Conservation (phyloP, 2,329 filamentous ascomycete genomes). For the Aspergillus pseudonomiae region DNA sequence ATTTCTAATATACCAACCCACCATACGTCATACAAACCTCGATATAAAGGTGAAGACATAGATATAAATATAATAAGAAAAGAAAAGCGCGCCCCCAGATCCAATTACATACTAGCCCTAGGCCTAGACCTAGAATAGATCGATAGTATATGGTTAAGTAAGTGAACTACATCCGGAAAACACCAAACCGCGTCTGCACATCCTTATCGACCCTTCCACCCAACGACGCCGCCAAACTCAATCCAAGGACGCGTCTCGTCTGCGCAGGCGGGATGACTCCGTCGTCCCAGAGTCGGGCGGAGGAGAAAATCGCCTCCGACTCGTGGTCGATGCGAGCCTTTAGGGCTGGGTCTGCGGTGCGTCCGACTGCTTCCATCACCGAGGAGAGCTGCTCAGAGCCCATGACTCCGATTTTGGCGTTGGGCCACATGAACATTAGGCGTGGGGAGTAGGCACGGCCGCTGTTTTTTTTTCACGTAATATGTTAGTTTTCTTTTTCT, state of each 20-base stretch:
- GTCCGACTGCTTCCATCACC: constrained; percentile 94
- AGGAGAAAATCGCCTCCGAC: constrained; percentile 86
- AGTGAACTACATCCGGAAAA: constrained; percentile 76
- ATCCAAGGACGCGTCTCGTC: constrained; percentile 70
- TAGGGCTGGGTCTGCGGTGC: constrained; percentile 76
- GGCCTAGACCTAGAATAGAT: background rate
- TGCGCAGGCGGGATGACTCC: constrained; percentile 79
- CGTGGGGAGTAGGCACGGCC: constrained; percentile 89
- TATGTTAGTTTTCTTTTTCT: background rate
- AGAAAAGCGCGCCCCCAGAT: background rate
- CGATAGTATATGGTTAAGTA: background rate
- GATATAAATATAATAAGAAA: background rate
- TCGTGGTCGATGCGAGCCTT: constrained; percentile 85
- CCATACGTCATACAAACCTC: background rate
- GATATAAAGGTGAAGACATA: background rate
- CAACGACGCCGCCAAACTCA: constrained; percentile 73
- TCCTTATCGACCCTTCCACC: constrained; percentile 65
- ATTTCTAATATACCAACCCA: background rate
- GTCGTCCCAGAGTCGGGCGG: constrained; percentile 88
- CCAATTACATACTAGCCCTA: background rate
- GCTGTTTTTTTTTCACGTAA: constrained; percentile 42
- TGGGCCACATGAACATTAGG: constrained; percentile 96
- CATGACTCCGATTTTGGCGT: constrained; percentile 96
- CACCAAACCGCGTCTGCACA: constrained; percentile 70
- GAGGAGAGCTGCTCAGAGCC: constrained; percentile 86